Percentiles rank a stretch among this genome's conserved stretches.
Evolutionary conservation across 2,329 filamentous ascomycete species (phyloP).

Genomic region (Arthrobotrys pseudoclavata): DNA sequence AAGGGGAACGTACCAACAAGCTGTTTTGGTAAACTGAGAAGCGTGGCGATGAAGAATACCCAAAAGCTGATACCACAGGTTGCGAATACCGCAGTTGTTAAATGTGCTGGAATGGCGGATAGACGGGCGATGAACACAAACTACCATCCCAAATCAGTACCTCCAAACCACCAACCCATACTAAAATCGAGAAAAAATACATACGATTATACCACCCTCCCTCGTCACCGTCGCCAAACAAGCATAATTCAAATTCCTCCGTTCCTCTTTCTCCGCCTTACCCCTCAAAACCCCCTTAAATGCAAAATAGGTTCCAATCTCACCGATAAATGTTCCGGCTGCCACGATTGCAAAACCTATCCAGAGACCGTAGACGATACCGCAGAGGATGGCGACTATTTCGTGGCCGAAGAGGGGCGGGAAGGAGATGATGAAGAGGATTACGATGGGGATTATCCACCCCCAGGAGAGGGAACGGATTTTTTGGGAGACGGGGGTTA

Average conservation of each 20-base stretch:
- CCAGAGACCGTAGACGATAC: constrained; percentile 68
- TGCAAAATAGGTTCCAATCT: constrained; percentile 67
- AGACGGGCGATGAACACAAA: constrained; percentile 67
- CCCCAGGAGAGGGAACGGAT: constrained; percentile 66
- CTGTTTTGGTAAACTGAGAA: constrained; percentile 67
- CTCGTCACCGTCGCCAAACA: constrained; percentile 67
- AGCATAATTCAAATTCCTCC: constrained; percentile 67
- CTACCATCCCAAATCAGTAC: constrained; percentile 7
- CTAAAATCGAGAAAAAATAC: neutral
- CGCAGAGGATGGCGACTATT: constrained; percentile 67
- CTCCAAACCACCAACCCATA: neutral
- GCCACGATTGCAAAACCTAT: constrained; percentile 67
- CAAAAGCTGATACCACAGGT: constrained; percentile 68
- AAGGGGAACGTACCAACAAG: constrained; percentile 63
- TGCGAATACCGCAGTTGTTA: constrained; percentile 68
- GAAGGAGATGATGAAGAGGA: constrained; percentile 67
- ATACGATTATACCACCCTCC: constrained; percentile 66
- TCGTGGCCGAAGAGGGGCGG: constrained; percentile 68
- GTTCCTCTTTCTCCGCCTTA: constrained; percentile 66
- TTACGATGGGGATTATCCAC: constrained; percentile 67
- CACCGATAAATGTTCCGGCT: constrained; percentile 67
- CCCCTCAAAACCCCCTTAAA: constrained; percentile 66
- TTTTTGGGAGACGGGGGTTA: constrained; percentile 66
- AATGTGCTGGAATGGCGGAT: constrained; percentile 67
- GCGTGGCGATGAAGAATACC: constrained; percentile 67